Conservation (phyloP, 371 early-diverging fungal genomes). For the Mortierella sp. region DNA sequence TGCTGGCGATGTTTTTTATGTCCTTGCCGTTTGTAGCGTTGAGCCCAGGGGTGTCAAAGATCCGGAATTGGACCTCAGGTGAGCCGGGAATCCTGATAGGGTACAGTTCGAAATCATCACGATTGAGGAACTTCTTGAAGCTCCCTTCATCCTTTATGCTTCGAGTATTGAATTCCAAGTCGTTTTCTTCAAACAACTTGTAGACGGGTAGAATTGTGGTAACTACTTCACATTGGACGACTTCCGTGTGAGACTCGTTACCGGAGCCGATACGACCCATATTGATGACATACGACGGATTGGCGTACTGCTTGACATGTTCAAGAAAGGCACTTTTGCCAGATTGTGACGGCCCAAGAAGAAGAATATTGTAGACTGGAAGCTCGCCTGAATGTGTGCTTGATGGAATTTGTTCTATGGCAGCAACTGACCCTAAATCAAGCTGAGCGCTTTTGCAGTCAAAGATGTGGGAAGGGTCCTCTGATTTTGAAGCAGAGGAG, state of each 20-base stretch:
- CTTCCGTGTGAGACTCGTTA: background rate
- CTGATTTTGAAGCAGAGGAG: no score
- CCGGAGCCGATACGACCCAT: background rate
- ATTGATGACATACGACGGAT: conserved; percentile 2
- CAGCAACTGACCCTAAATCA: no score
- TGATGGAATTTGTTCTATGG: no score
- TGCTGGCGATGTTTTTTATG: conserved; percentile 2
- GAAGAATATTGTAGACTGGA: conserved; percentile 14
- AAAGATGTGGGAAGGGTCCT: no score
- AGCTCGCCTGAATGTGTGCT: background rate
- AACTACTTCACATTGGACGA: background rate
- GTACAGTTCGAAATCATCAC: background rate
- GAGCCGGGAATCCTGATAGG: background rate
- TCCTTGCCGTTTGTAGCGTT: conserved; percentile 4
- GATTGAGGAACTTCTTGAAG: background rate
- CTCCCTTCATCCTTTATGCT: background rate
- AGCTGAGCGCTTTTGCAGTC: no score
- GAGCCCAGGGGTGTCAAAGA: conserved; percentile 11
- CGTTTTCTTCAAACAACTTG: background rate
- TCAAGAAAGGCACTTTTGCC: conserved; percentile 22
- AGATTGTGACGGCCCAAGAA: conserved; percentile 12
- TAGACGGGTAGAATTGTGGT: background rate
- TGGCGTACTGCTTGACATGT: conserved; percentile 3
- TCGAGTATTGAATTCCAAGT: background rate
- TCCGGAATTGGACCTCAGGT: background rate